Base-by-base conservation (phyloP, 1,139 yeast species). In the Suhomyces bribrorum region DNA sequence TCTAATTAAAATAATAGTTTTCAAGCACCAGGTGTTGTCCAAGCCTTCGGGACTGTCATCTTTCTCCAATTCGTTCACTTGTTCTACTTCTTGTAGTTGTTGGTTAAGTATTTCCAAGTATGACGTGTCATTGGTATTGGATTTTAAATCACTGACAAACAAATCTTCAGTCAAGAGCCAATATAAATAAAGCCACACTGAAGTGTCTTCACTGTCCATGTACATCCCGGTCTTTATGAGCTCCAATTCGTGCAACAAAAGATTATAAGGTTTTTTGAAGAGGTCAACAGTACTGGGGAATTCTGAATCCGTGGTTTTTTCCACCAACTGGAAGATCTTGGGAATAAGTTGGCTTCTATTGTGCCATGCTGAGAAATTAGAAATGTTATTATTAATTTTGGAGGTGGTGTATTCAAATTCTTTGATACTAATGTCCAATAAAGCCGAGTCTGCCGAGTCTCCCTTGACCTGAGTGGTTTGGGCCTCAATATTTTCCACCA, bases 281-380 rank as follows among this genome's bases (percentile, higher is more conserved):
- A 61, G 37, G 4, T 38, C 41, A n/a, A 36, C 32, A 2, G 35
- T 31, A 7, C 28, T 44, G 7, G 37, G 38, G 56, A 27, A 54
- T 5, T 40, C 32, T 3, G 43, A 17, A 4, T 36, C 34, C 2
- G 44, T 37, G 5, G 35, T 33, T n/a, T 31, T 16, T 7, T 42
- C 41, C 13, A 59, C 37, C 23, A 59, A 37, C 1, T 40, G 16
- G 40, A 81, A 70, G 32, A 85, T 60, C 37, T 62, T 64, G 2
- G 83, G 81, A 9, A 89, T 74, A 43, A 90, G 64, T 45, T 80
- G 81, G 7, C 89, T 77, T 45, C 98, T 70, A 57, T 88, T 87
- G 61, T 92, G 97, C 96, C 97, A 90, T 9, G 98, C 97, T 2
- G 96, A 86, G 56, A 85, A 92, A 59, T 92, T 94, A 36, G 96